These are phyloP conservation scores for Primulina huaijiensis DNA, from an alignment of 257 asterid species.

Conservation along the genomic window DNA sequence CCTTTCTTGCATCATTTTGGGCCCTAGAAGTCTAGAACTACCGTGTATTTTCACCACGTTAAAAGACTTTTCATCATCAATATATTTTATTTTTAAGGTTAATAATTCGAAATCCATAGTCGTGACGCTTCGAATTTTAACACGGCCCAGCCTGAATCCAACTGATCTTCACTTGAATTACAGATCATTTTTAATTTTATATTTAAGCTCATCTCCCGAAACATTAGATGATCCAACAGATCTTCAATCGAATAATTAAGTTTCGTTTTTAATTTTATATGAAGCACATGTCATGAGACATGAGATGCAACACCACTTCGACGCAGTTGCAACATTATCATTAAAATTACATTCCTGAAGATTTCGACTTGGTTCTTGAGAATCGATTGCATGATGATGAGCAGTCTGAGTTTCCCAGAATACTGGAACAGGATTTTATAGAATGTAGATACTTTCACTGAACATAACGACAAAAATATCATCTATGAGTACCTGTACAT, in stretches of 20 bases:
- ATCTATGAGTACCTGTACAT: constrained; percentile 61
- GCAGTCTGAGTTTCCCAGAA: background rate
- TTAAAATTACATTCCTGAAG: background rate
- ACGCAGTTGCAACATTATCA: no score
- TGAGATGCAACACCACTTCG: background rate
- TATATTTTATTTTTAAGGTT: background rate
- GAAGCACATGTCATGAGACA: background rate
- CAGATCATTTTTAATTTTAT: no score
- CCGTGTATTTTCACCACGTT: background rate
- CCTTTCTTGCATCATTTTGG: no score
- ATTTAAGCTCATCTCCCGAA: no score
- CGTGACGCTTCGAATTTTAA: no score
- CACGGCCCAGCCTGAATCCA: background rate
- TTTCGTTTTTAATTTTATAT: no score
- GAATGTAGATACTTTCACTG: constrained; percentile 22
- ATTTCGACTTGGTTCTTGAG: background rate
- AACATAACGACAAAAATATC: constrained; percentile 30
- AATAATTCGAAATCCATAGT: no score
- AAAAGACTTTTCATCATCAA: background rate
- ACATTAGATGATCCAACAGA: background rate
- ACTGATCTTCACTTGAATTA: no score
- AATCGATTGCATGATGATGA: background rate
- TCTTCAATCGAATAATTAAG: background rate
- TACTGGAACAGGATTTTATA: background rate
- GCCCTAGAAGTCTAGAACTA: background rate